These are phyloP conservation scores for Ormosia emarginata DNA, from an alignment of 306 rosid species.

Conservation along the genomic window DNA sequence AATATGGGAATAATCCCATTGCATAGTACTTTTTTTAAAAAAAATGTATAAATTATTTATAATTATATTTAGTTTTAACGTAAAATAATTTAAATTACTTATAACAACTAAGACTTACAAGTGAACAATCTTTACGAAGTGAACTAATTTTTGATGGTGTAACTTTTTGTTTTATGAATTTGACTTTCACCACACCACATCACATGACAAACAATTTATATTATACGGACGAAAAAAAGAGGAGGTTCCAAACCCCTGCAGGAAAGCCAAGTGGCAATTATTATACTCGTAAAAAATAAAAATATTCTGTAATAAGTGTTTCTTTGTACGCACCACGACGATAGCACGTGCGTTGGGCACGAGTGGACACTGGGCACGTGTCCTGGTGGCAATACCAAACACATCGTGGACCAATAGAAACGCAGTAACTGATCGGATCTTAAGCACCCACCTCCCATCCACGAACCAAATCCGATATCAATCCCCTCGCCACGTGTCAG, in stretches of 20 bases:
- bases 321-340: background rate
- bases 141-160: too few relatives aligned
- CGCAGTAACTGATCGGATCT: slow-evolving; percentile 76
- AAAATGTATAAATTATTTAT: too few relatives aligned
- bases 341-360: background rate
- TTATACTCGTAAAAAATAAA: background rate
- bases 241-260: background rate
- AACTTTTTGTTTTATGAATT: background rate
- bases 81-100: too few relatives aligned
- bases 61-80: too few relatives aligned
- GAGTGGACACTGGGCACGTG: slow-evolving; percentile 31
- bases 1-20: too few relatives aligned
- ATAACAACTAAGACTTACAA: too few relatives aligned
- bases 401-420: slow-evolving; percentile 41
- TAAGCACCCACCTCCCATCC: slow-evolving; percentile 51
- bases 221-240: background rate
- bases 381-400: background rate
- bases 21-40: too few relatives aligned
- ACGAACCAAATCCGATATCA: slow-evolving; percentile 68
- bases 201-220: background rate
- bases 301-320: background rate
- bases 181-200: background rate
- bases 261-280: slow-evolving; percentile 1
- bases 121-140: too few relatives aligned
- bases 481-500: slow-evolving; percentile 60